Evolutionary conservation across 495 filamentous ascomycete species (phyloP).

Genomic region (Bombardia bombarda): DNA sequence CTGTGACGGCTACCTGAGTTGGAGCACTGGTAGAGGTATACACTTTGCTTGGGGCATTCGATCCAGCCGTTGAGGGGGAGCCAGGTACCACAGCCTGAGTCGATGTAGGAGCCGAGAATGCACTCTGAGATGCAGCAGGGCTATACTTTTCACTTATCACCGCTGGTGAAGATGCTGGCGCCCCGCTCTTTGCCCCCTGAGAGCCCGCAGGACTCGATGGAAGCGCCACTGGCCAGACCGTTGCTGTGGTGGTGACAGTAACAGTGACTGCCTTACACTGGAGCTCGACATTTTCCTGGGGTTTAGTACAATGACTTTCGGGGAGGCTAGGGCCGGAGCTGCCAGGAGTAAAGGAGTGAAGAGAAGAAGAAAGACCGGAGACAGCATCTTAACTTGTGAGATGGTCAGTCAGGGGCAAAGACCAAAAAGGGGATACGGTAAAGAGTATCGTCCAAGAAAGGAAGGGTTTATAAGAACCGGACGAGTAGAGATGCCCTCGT

Average conservation of each 20-base stretch:
- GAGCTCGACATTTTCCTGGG: slow-evolving; percentile 4
- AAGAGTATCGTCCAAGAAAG: not conserved
- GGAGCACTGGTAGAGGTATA: not conserved
- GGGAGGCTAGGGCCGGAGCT: slow-evolving; percentile 6
- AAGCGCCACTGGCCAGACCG: not conserved
- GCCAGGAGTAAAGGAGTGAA: slow-evolving; percentile 12
- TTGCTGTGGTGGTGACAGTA: slow-evolving; percentile 3
- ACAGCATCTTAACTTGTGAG: slow-evolving; percentile 7
- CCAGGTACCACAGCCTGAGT: not conserved
- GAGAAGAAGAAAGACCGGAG: slow-evolving; percentile 7
- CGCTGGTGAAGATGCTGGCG: not conserved
- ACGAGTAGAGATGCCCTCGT: slow-evolving; percentile 1
- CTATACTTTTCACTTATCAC: slow-evolving; percentile 1
- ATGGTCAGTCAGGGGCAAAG: slow-evolving; percentile 7
- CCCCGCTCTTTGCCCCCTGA: not conserved
- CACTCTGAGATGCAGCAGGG: not conserved
- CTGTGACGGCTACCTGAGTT: not conserved
- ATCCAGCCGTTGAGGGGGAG: not conserved
- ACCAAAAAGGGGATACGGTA: slow-evolving; percentile 1
- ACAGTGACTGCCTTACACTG: slow-evolving; percentile 6
- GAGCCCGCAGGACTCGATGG: not conserved
- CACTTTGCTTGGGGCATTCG: not conserved
- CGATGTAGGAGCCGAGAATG: not conserved
- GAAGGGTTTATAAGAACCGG: slow-evolving; percentile 5
- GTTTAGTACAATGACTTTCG: slow-evolving; percentile 4